phyloP scores from a whole-genome alignment of 352 stramenopile species.

The Globisporangium apiculatum region DNA sequence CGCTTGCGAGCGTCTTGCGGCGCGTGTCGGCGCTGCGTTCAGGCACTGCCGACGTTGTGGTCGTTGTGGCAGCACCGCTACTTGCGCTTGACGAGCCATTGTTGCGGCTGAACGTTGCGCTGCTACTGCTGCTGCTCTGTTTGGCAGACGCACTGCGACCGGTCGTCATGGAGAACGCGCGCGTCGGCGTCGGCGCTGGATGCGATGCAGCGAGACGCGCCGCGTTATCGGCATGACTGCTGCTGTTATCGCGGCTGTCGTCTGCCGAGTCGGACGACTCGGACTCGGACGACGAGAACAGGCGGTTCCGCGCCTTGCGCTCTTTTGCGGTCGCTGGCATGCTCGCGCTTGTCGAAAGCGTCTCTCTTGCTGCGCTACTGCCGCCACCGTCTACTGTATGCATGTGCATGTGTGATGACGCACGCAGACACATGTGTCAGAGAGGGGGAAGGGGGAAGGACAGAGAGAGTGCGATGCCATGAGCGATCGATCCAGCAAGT shows the following conservation, averaged over 20 bases:
- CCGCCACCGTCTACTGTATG: neutral
- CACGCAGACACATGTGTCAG: neutral
- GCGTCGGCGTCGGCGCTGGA: neutral
- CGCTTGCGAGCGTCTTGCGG: constrained; percentile 9
- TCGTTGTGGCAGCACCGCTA: neutral
- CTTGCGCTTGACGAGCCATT: neutral
- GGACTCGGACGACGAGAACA: constrained; percentile 19
- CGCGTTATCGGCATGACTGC: neutral
- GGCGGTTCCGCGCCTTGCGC: constrained; percentile 12
- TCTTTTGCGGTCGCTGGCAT: constrained; percentile 8
- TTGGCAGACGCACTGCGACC: constrained; percentile 11
- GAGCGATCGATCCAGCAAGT: neutral
- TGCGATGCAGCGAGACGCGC: neutral
- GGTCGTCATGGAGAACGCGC: constrained; percentile 6
- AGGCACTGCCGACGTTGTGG: neutral
- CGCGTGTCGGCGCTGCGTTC: neutral
- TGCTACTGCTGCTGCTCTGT: constrained; percentile 6
- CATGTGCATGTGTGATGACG: neutral
- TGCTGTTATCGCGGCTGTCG: constrained; percentile 4
- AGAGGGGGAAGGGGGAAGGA: neutral
- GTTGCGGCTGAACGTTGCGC: neutral
- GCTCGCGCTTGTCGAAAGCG: constrained; percentile 1
- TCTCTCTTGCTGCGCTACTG: constrained; percentile 2
- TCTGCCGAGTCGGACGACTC: constrained; percentile 10
- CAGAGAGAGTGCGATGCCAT: neutral